Evolutionary conservation across 352 stramenopile genomes (phyloP), one percentile per base, ranked within the genome.

Genomic region (Phytopythium litorale): DNA sequence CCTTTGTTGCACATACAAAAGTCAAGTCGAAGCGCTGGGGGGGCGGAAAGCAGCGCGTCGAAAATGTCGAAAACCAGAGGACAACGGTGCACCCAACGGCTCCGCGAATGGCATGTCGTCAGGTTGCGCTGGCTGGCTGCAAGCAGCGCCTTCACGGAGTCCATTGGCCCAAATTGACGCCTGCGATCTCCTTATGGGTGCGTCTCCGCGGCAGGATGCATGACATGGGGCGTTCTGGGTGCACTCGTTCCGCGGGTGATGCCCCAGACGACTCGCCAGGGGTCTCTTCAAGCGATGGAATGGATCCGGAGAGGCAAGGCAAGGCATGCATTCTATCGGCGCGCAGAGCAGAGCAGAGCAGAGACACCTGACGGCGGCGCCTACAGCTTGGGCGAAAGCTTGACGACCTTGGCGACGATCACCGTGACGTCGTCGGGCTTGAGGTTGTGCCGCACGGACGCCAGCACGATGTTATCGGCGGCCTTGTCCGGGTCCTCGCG

Each of bases 401-500:
- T 61, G 38, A 88, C 78, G 57, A 92, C 75, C 60, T 83, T 84
- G 32, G 81, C 84, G 50, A 92, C 84, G 65, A 92, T 76, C 19
- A 92, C 81, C 6, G 84, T 92, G 67, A 92, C 71, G 66, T 92
- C 84, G 64, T 92, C 84, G 6, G 84, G 84, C 72, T 92, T 92
- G 63, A 92, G 78, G 64, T 92, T 92, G 67, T 92, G 84, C n/a
- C 74, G 72, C 32, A 92, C 67, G 19, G 81, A 84, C 37, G 84
- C 80, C 45, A 82, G 58, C 60, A 92, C 81, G 40, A 92, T 83
- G 48, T 77, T 87, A 51, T 79, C 67, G 4, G 83, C 83, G 2
- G 78, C 73, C 53, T 89, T 78, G 56, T 75, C 68, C 1, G 65
- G 63, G 49, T 82, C 70, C 59, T 84, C 66, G 9, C 42, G 65